Percentiles rank a stretch among this genome's conserved stretches.
phyloP scores from a whole-genome alignment of 805 yeast species.

The Yarrowia osloensis region DNA sequence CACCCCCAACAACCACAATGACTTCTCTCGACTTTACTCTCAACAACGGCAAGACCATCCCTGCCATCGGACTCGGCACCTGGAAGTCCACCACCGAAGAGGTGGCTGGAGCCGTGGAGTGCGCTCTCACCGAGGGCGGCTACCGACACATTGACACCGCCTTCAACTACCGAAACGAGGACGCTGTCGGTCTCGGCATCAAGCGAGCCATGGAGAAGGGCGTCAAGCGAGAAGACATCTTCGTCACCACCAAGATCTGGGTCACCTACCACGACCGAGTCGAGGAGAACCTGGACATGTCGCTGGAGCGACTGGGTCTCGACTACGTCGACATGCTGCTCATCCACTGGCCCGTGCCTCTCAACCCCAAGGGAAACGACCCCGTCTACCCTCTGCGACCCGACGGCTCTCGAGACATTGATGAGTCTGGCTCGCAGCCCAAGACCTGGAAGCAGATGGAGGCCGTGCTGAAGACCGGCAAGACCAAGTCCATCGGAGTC shows the following conservation, averaged over 20 bases:
- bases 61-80: conserved; percentile 71
- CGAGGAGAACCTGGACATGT: conserved; percentile 51
- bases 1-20: background rate
- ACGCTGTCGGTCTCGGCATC: conserved; percentile 62
- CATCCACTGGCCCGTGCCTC: conserved; percentile 65
- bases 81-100: conserved; percentile 54
- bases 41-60: conserved; percentile 62
- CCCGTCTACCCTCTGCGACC: conserved; percentile 44
- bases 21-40: conserved; percentile 44
- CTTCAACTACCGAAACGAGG: conserved; percentile 66
- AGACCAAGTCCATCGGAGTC: conserved; percentile 71
- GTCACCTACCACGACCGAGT: conserved; percentile 45
- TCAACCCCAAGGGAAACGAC: conserved; percentile 34
- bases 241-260: conserved; percentile 68
- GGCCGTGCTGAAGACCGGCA: conserved; percentile 48
- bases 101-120: conserved; percentile 47
- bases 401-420: conserved; percentile 47
- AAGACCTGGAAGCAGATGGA: conserved; percentile 69
- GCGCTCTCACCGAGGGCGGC: conserved; percentile 59
- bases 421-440: conserved; percentile 41
- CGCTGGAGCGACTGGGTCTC: conserved; percentile 54
- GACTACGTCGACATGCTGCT: conserved; percentile 68
- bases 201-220: conserved; percentile 46
- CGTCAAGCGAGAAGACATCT: conserved; percentile 54
- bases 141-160: conserved; percentile 79